Evolutionary conservation across 305 asterid species (phyloP).

Genomic region (Striga hermonthica): DNA sequence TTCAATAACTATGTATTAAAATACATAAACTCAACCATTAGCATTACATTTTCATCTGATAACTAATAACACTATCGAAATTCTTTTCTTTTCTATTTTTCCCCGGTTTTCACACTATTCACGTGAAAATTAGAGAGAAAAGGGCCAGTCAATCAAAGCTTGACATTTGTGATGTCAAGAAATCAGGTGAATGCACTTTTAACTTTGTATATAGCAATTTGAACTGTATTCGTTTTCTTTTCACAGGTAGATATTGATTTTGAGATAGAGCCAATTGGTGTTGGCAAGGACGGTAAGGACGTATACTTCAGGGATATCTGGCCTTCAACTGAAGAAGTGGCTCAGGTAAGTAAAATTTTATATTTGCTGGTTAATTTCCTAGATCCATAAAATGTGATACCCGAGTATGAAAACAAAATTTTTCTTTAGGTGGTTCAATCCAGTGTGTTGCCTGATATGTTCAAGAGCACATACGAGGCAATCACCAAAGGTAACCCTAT

Average conservation of each 20-base stretch:
- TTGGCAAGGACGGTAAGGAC: constrained; percentile 75
- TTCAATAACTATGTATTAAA: too few relatives aligned
- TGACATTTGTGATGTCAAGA: not conserved
- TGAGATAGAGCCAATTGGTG: constrained; percentile 89
- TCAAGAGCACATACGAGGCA: constrained; percentile 83
- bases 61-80: too few relatives aligned
- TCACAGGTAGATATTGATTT: constrained; percentile 89
- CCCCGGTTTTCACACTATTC: too few relatives aligned
- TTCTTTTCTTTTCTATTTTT: too few relatives aligned
- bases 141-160: not conserved
- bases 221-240: constrained; percentile 5
- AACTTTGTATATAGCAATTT: not conserved
- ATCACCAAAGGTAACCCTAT: constrained; percentile 82
- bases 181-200: not conserved
- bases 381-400: not conserved
- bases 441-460: constrained; percentile 89
- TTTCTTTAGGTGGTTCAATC: constrained; percentile 70
- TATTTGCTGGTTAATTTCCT: constrained; percentile 16
- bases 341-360: constrained; percentile 53
- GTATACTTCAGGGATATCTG: constrained; percentile 88
- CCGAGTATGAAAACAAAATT: constrained; percentile 13
- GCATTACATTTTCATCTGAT: too few relatives aligned
- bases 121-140: too few relatives aligned
- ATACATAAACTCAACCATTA: too few relatives aligned
- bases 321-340: constrained; percentile 92